Conservation (phyloP, 2,329 filamentous ascomycete genomes). For the Tetracladium maxilliforme region DNA sequence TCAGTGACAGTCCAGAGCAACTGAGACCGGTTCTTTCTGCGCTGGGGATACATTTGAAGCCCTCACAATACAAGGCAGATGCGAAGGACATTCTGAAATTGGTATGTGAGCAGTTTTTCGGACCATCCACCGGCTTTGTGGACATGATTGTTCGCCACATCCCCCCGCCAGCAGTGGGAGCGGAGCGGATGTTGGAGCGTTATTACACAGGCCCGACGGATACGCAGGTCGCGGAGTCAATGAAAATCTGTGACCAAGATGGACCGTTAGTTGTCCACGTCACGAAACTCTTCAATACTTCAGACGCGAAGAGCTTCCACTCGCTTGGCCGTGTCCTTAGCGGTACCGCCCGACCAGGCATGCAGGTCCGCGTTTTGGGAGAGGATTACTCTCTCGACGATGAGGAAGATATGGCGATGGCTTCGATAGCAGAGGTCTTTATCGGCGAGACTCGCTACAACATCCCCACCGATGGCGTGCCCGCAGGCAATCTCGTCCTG, state of each 20-base stretch:
- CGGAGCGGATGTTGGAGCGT: slow-evolving; percentile 60
- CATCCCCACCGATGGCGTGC: slow-evolving; percentile 78
- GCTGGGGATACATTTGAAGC: slow-evolving; percentile 77
- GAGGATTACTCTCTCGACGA: slow-evolving; percentile 95
- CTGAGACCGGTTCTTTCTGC: slow-evolving; percentile 64
- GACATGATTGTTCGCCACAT: slow-evolving; percentile 90
- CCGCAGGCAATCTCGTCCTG: slow-evolving; percentile 88
- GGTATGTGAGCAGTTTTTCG: slow-evolving; percentile 93
- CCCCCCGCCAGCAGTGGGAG: slow-evolving; percentile 71
- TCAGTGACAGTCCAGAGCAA: slow-evolving; percentile 78
- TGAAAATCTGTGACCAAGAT: slow-evolving; percentile 73
- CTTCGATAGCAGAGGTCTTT: slow-evolving; percentile 73
- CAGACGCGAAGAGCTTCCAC: slow-evolving; percentile 82
- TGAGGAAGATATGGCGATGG: slow-evolving; percentile 89
- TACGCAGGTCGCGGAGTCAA: slow-evolving; percentile 63
- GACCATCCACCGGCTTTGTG: slow-evolving; percentile 75
- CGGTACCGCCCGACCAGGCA: slow-evolving; percentile 69
- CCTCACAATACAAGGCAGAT: slow-evolving; percentile 81
- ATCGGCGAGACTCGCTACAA: slow-evolving; percentile 90
- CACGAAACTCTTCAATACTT: slow-evolving; percentile 82
- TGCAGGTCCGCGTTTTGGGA: slow-evolving; percentile 79
- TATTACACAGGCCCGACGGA: slow-evolving; percentile 90
- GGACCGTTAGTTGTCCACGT: slow-evolving; percentile 85
- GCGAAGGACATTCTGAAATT: slow-evolving; percentile 78
- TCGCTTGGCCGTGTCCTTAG: slow-evolving; percentile 87